Percentiles rank a stretch among this genome's conserved stretches.
Conservation (phyloP, 2,329 filamentous ascomycete species). For the Macrophomina tecta region DNA sequence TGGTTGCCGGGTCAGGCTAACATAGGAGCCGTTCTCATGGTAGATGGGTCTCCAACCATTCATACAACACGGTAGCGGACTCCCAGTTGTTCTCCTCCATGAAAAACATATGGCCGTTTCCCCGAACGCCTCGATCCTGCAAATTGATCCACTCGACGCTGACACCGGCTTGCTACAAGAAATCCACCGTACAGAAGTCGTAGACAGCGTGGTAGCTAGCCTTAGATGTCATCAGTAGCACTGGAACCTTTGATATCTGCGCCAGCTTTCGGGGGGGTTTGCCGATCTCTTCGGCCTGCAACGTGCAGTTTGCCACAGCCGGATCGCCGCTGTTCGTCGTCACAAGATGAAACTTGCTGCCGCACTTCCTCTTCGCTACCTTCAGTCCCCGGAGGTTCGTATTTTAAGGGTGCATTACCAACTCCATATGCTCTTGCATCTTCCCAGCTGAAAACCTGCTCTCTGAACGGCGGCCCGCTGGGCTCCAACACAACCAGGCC, state of each 20-base stretch:
- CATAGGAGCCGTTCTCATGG: too few relatives aligned
- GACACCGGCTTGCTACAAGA: constrained; percentile 6
- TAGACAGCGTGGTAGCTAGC: constrained; percentile 16
- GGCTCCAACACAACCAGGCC: constrained; percentile 50
- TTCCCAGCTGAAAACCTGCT: neutral
- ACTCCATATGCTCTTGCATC: neutral
- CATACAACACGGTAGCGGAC: neutral
- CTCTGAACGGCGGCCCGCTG: neutral
- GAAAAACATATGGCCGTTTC: constrained; percentile 15
- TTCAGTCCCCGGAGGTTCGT: neutral
- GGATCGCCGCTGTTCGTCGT: neutral
- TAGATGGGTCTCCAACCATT: too few relatives aligned
- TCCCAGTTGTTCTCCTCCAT: constrained; percentile 16
- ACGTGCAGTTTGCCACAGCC: neutral
- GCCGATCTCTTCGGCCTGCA: neutral
- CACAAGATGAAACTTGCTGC: neutral
- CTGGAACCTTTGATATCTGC: constrained; percentile 3
- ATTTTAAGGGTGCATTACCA: neutral
- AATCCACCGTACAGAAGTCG: constrained; percentile 13
- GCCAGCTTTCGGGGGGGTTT: neutral
- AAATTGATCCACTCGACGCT: neutral
- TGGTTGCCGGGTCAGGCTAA: too few relatives aligned
- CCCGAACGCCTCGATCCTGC: neutral
- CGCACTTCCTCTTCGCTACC: neutral
- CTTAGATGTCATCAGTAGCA: neutral